These are phyloP conservation scores for cucumber (Cucumis sativus) DNA, from an alignment of 306 rosid genomes.

Conservation along the genomic window DNA sequence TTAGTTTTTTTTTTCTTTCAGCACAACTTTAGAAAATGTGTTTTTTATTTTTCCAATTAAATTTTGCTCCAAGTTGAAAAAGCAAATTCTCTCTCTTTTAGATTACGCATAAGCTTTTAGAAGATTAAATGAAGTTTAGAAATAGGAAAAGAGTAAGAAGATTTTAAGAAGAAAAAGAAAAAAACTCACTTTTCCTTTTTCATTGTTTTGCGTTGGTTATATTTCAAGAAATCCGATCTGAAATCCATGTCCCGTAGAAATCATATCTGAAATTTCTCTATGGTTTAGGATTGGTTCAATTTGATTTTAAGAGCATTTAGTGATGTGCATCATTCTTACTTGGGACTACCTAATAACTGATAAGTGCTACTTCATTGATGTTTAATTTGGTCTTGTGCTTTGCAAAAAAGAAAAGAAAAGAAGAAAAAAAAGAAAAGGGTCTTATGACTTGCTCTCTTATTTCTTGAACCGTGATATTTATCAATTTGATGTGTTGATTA, in stretches of 20 bases:
- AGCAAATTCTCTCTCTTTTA: neutral
- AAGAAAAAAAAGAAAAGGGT: too few species aligned
- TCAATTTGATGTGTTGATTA: neutral
- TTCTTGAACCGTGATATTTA: neutral
- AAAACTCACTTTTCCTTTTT: too few species aligned
- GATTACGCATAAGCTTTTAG: neutral
- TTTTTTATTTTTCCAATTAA: neutral
- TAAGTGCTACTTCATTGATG: neutral
- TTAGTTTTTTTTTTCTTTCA: neutral
- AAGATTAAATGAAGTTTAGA: neutral
- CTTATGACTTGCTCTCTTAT: neutral
- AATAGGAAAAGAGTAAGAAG: neutral
- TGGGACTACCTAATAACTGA: neutral
- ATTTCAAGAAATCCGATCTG: too few species aligned
- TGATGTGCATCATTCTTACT: neutral
- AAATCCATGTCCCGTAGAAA: neutral
- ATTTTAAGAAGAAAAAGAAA: too few species aligned
- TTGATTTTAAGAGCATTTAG: neutral
- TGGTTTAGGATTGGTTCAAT: neutral
- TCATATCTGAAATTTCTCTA: neutral
- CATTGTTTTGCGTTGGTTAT: too few species aligned
- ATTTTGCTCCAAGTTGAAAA: neutral
- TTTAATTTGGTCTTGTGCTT: too few species aligned
- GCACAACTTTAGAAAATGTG: neutral
- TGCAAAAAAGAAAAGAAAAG: too few species aligned